Base-by-base conservation (phyloP, 768 basidiomycete species). In the Kwoniella botswanensis region DNA sequence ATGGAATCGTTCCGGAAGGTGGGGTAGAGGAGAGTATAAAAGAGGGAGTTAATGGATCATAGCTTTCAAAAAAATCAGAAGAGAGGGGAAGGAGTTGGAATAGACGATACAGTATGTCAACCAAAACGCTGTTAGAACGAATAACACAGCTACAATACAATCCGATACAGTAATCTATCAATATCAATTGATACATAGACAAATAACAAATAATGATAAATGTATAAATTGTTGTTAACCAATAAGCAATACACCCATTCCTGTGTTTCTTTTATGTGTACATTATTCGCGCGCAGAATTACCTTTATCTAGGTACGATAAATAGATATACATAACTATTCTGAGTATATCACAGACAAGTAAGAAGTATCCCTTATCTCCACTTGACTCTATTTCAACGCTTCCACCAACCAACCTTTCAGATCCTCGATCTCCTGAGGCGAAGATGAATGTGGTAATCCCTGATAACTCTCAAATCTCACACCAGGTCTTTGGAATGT, bases 361-460 rank as follows among this genome's bases (percentile, higher is more conserved):
- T 35, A 35, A 6, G 35, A 35, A 35, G 35, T 35, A 35, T 35
- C 35, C 6, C 3, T 35, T 35, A 35, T 35, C 35, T 7, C 4
- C 3, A 35, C 35, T 35, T 35, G 35, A 35, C 35, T 35, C 35
- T 35, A 35, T 35, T 75, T 79, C 29, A 82, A 55, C 44, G 74
- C 78, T 63, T 86, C 88, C 79, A 87, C 88, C 68, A 96, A 85
- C 89, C 92, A 95, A 15, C 78, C 84, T 75, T 87, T 88, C 76
- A 95, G 81, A 77, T 94, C 90, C 44, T 87, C 85, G 53, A 94
- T 85, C 77, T 94, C 93, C 82, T 88, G 78, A 59, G 86, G 85
- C 67, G 85, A 87, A 17, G 90, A 88, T 52, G 88, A 87, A 76
- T 97, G 94, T 7, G 86, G 88, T 74, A 92, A 83, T 12, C 88